Base-by-base conservation (phyloP, 345 rosid genomes). In the Camelina laxa region DNA sequence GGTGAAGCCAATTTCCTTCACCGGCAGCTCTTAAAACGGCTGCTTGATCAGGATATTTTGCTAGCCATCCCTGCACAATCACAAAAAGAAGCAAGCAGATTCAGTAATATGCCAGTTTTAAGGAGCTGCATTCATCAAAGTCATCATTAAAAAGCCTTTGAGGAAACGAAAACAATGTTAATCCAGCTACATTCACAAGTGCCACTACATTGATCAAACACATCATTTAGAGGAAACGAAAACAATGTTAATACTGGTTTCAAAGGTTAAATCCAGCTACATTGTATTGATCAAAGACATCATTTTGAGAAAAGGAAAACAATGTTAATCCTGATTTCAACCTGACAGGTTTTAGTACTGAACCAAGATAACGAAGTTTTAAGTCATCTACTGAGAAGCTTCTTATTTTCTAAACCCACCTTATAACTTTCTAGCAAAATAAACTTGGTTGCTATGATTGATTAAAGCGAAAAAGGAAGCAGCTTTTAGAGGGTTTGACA, bases 1-100 rank as follows among this genome's bases (percentile, higher is more conserved):
- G 98, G 84, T 92, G 89, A 86, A 95, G 84, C 93, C 97, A 89
- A 67, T 89, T 84, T 77, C 98, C 97, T 78, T 85, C 93, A 49
- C 99, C 96, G 56, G 97, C 96, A 69, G 94, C 91, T 84, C 91
- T 90, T 75, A 95, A 74, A 61, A 95, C 76, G 47, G 93, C 94
- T 76, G 97, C 93, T 81, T 82, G 82, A 78, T 95, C 86, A 1
- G 99, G 99, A 84, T 89, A 91, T 69, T 84, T 90, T 50, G 87
- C 98, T 67, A 95, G 58, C 97, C 97, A 92, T 19, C 87, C 91
- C 99, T 95, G 82, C 73, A 80, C 15, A 57, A 57, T 35, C 65
- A 73, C 30, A 47, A 12, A 24, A 6, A 35, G 14, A 35, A 12
- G 59, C 22, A 54, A 24, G 21, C 50, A 16, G 2, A 57, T 14